A percentile compares a stretch with the other conserved stretches of the same genome.
Conservation (phyloP, 768 basidiomycete species). For the Mycena maculata region DNA sequence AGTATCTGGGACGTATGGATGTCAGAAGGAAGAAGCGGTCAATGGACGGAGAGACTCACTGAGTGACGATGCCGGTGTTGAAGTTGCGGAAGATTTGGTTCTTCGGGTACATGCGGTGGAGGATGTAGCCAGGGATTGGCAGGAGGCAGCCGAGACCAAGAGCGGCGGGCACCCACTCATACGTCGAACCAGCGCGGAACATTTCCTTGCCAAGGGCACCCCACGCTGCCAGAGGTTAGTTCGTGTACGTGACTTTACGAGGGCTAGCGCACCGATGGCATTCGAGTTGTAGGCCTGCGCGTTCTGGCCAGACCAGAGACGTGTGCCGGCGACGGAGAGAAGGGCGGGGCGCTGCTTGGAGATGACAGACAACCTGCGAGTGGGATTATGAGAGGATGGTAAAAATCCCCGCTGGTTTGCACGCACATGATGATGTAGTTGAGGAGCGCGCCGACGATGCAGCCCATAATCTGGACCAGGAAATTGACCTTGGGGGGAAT, state of each 20-base stretch:
- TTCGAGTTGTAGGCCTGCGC: conserved; percentile 45
- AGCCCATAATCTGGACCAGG: conserved; percentile 55
- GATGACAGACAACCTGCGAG: conserved; percentile 27
- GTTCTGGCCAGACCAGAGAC: conserved; percentile 47
- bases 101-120: conserved; percentile 45
- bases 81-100: conserved; percentile 38
- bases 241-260: conserved; percentile 28
- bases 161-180: conserved; percentile 40
- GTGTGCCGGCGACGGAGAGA: conserved; percentile 43
- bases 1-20: conserved; percentile 39
- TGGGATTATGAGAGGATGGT: conserved; percentile 10
- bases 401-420: conserved; percentile 12
- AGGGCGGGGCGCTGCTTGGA: conserved; percentile 25
- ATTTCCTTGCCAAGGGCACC: conserved; percentile 45
- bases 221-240: conserved; percentile 36
- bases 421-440: conserved; percentile 39
- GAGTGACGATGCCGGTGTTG: conserved; percentile 40
- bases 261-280: conserved; percentile 47
- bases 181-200: conserved; percentile 42
- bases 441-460: conserved; percentile 50
- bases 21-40: conserved; percentile 19
- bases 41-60: conserved; percentile 21
- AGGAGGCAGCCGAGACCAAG: conserved; percentile 45
- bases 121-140: conserved; percentile 49
- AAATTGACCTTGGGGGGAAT: conserved; percentile 62